phyloP scores from a whole-genome alignment of 257 asterid genomes.

The Lantana camara region DNA sequence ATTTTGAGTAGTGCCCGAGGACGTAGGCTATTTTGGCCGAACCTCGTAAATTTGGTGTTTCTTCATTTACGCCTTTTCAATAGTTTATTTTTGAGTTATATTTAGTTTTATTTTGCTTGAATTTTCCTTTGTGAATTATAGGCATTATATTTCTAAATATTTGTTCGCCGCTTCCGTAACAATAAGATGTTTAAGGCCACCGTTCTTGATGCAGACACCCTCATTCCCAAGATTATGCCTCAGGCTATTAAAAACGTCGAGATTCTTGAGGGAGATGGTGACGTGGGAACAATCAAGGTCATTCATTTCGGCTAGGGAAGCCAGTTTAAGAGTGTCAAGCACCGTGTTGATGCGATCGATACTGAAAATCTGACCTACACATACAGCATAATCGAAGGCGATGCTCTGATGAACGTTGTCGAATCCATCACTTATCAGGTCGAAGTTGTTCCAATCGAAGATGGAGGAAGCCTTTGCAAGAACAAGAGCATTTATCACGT shows the following conservation, averaged over 20 bases:
- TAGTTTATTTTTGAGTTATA: too few relatives aligned
- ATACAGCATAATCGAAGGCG: constrained; percentile 18
- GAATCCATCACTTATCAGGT: constrained; percentile 15
- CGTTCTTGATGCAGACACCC: constrained; percentile 28
- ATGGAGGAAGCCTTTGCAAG: constrained; percentile 13
- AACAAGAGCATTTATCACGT: constrained; percentile 25
- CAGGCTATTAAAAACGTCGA: constrained; percentile 23
- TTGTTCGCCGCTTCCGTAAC: too few relatives aligned
- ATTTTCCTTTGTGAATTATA: too few relatives aligned
- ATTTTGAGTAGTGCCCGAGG: too few relatives aligned
- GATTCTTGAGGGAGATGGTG: constrained; percentile 11
- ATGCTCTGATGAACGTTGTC: constrained; percentile 1
- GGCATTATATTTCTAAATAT: too few relatives aligned
- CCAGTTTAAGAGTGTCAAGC: constrained; percentile 10
- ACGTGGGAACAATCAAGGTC: constrained; percentile 3
- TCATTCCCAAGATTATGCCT: constrained; percentile 37
- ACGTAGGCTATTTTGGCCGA: too few relatives aligned
- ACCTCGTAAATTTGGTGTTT: too few relatives aligned
- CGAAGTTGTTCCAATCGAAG: constrained; percentile 8
- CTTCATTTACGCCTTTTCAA: too few relatives aligned
- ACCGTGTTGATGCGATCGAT: constrained; percentile 18
- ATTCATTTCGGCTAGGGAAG: constrained; percentile 18
- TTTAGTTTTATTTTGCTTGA: too few relatives aligned
- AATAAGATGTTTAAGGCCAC: constrained; percentile 41
- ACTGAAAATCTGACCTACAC: constrained; percentile 1